Evolutionary conservation across 768 basidiomycete species (phyloP).

Genomic region (Leccinum subtestaceum): DNA sequence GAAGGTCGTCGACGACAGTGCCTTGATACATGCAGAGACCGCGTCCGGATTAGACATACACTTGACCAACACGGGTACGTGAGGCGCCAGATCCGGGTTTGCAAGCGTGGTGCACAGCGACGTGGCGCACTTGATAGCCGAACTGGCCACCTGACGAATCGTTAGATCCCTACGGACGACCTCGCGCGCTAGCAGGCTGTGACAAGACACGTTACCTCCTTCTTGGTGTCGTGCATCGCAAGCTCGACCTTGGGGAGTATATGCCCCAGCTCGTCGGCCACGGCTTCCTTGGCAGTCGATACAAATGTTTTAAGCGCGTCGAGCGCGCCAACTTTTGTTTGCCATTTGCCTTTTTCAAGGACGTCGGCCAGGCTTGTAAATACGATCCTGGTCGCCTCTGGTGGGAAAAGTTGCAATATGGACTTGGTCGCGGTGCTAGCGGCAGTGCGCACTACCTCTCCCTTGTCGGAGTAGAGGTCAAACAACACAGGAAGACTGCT

Average conservation of each 20-base stretch:
- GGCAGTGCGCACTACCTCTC: conserved; percentile 83
- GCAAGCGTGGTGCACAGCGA: conserved; percentile 86
- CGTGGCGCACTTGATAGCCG: conserved; percentile 87
- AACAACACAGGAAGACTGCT: conserved; percentile 74
- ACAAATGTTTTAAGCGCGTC: conserved; percentile 82
- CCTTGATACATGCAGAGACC: conserved; percentile 91
- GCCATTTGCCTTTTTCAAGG: conserved; percentile 88
- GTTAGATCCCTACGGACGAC: conserved; percentile 9
- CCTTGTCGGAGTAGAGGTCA: conserved; percentile 90
- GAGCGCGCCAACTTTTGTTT: conserved; percentile 88
- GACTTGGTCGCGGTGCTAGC: conserved; percentile 79
- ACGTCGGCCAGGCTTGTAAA: conserved; percentile 71
- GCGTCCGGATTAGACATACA: conserved; percentile 91
- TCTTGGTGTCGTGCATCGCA: conserved; percentile 96
- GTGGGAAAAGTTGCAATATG: conserved; percentile 79
- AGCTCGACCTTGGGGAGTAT: conserved; percentile 84
- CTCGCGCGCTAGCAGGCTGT: conserved; percentile 15
- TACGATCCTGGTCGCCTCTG: conserved; percentile 70
- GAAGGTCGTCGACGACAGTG: conserved; percentile 91
- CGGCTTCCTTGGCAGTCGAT: conserved; percentile 61
- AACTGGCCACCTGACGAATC: conserved; percentile 65
- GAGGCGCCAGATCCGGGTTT: conserved; percentile 88
- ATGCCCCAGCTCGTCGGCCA: conserved; percentile 79
- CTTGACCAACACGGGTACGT: conserved; percentile 85
- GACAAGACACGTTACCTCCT: conserved; percentile 66